A percentile compares a stretch with the other conserved stretches of the same genome.
Conservation (phyloP, 805 yeast genomes). For the Spathaspora sp. region DNA sequence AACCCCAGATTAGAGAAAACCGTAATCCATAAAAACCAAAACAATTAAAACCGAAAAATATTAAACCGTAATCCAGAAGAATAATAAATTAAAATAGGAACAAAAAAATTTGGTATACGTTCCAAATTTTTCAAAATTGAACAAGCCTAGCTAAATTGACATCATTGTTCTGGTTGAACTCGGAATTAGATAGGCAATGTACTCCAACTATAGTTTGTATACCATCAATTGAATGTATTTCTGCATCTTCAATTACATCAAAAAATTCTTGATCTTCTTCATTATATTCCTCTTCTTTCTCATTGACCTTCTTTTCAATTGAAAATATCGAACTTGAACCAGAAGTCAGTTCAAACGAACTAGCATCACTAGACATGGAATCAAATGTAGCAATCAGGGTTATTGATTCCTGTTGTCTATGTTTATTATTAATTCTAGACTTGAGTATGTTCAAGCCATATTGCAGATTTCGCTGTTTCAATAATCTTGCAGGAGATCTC, state of each 20-base stretch:
- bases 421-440: background rate
- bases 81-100: too few relatives aligned
- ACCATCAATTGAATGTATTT: conserved; percentile 1
- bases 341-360: background rate
- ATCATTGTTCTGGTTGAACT: background rate
- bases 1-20: background rate
- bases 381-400: background rate
- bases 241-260: background rate
- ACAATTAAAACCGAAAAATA: background rate
- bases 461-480: conserved; percentile 1
- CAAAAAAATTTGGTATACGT: background rate
- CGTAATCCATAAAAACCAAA: background rate
- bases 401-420: background rate
- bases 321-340: conserved; percentile 1
- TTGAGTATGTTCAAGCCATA: background rate
- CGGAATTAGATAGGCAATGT: background rate
- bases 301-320: background rate
- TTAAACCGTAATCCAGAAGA: too few relatives aligned
- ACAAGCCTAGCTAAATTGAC: background rate
- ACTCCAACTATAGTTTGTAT: background rate
- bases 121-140: background rate
- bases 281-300: background rate
- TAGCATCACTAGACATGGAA: background rate
- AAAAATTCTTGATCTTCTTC: conserved; percentile 2
- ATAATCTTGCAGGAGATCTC: conserved; percentile 14